Base-by-base conservation (phyloP, 2,329 filamentous ascomycete genomes). In the Phyllosticta paracitricarpa region DNA sequence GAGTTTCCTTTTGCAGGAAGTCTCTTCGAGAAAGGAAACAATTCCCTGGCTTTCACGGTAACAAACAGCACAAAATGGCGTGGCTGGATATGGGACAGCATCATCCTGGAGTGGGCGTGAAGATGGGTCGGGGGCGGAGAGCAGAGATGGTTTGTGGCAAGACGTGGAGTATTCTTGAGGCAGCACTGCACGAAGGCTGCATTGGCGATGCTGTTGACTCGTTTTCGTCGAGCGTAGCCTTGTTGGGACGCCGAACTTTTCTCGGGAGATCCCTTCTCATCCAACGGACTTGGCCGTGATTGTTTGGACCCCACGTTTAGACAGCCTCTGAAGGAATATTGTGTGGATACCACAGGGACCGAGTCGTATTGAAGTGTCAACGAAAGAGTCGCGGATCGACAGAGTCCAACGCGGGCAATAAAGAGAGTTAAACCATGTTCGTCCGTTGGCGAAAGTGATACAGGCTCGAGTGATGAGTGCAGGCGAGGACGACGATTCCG, bases 31-130 rank as follows among this genome's bases (percentile, higher is more conserved):
- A 56, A 64, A 8, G 76, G 72, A 2, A 62, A 61, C 57, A 78
- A 77, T 60, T 70, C 63, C 57, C 52, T 78, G 40, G 72, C 73
- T 28, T 71, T 78, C 57, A 67, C 65, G 22, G 73, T 77, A 22
- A 72, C 69, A 14, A 69, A 64, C 62, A 72, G 67, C 14, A 69
- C 71, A 17, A 62, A 63, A 53, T 78, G 75, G 75, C 68, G 72
- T 51, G 76, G 76, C 0, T 76, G 75, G 66, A 66, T 78, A 62
- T 78, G 75, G 74, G 76, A 78, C 65, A 73, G 71, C 33, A 64
- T 78, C 24, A 63, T 74, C 0, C 61, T 78, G 51, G 75, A 77
- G 51, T 73, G 68, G 65, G 61, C 48, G 28, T 25, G 28, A n/a
- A 19, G 24, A n/a, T 48, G 19, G 2, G 9, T 25, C 40, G n/a